Base-by-base conservation (phyloP, 2,329 filamentous ascomycete species). In the Clonostachys chloroleuca region DNA sequence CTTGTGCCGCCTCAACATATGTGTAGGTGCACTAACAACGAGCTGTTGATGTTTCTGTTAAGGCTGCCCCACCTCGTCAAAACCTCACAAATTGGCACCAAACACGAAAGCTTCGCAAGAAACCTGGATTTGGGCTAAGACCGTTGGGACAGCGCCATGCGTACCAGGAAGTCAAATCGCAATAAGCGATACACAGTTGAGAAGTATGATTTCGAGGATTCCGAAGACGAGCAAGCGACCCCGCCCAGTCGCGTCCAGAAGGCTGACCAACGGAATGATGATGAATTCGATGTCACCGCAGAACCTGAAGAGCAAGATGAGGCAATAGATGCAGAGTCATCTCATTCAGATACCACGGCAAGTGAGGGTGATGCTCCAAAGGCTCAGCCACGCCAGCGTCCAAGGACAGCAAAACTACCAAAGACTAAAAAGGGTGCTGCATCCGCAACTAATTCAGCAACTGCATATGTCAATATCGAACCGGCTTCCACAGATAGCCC, bases 91-190 rank as follows among this genome's bases (percentile, higher is more conserved):
- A 30, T 30, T 8, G 9, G 24, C 24, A 30, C 24, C 24, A 30
- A 30, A 10, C 24, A 10, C 24, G 24, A 30, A 30, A 30, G 24
- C 24, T 30, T 30, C 24, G 24, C 24, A 30, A 30, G 24, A 30
- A 10, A 30, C 24, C 24, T 30, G 24, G 24, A 3, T 9, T 30
- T 9, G 7, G 7, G 9, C 5, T 30, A 6, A 6, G 24, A 30
- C 9, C 24, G 8, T 30, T 30, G 24, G 24, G 24, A 30, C 24
- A 34, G 2, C 46, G 56, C 42, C 34, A 69, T 68, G 65, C 62
- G 61, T 53, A 66, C 66, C n/a, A 60, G 67, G 44, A 61, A 47
- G 43, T 63, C 66, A 16, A 68, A 67, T 52, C 64, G 62, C 41
- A 55, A 55, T 24, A 68, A 67, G 45, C 56, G 59, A 36, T 68